Base-by-base conservation (phyloP, 2,329 filamentous ascomycete species). In the Penicillium brevicompactum region DNA sequence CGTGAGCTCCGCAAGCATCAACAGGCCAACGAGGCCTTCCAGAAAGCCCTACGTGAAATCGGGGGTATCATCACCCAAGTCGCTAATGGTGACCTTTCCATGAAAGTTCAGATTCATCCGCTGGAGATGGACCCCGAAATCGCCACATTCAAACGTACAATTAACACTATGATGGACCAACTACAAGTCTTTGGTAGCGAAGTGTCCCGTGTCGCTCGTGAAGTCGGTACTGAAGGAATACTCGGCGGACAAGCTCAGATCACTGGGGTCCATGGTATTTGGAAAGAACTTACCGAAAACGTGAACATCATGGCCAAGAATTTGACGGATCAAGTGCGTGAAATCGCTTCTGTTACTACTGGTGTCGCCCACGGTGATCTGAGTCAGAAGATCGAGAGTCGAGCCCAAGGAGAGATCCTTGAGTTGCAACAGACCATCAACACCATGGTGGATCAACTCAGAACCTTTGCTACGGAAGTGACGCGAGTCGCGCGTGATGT, bases 131-230 rank as follows among this genome's bases (percentile, higher is more conserved):
- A 97, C 81, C 92, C 92, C 27, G 93, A 97, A 81, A 97, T 97
- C 69, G 94, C 92, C 27, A 92, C 91, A 9, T 97, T 97, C 81
- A 97, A 97, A 78, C 88, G 91, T 67, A 97, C 93, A 59, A 97
- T 97, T 79, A 97, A 97, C 74, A 95, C 90, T 64, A 97, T 97
- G 93, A 96, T 97, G 86, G 93, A 97, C 71, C 93, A 97, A 75
- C 83, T 97, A 56, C 92, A 97, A 72, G 90, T 95, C 57, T 97
- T 97, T 75, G 93, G 93, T 62, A 95, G 91, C 74, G 92, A 97
- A 78, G 93, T 97, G 68, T 97, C 93, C 32, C 89, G 91, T 64
- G 87, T 97, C 64, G 93, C 93, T 50, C 90, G 91, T 73, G 93
- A 97, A 76, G 93, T 97, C 79, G 93, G 93, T 65, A 97, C 93